Evolutionary conservation across 192 early-diverging fungal genomes (phyloP).

Genomic region (Lunasporangiospora selenospora): DNA sequence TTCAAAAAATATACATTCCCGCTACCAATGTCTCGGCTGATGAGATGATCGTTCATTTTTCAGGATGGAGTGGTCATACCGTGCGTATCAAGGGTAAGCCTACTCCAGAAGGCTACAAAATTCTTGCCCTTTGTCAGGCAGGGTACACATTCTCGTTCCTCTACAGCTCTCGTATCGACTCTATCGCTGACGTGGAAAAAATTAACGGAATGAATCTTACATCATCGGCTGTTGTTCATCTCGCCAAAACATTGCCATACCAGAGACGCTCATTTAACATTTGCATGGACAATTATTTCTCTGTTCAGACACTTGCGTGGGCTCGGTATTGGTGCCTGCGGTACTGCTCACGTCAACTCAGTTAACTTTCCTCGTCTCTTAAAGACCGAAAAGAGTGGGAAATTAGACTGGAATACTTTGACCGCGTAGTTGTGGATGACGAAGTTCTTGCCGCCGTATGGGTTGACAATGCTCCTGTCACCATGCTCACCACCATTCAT

Average conservation of each 20-base stretch:
- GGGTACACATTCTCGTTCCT: slow-evolving; percentile 37
- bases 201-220: slow-evolving; percentile 7
- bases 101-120: slow-evolving; percentile 38
- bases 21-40: slow-evolving; percentile 20
- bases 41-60: slow-evolving; percentile 40
- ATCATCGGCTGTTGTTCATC: slow-evolving; percentile 13
- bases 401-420: slow-evolving; percentile 18
- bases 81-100: slow-evolving; percentile 31
- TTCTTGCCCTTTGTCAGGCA: slow-evolving; percentile 30
- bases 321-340: slow-evolving; percentile 24
- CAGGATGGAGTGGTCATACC: slow-evolving; percentile 21
- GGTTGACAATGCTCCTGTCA: slow-evolving; percentile 44
- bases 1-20: slow-evolving; percentile 30
- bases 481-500: slow-evolving; percentile 48
- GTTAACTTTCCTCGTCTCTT: neutral
- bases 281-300: slow-evolving; percentile 48
- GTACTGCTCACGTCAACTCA: slow-evolving; percentile 11
- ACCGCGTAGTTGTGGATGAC: slow-evolving; percentile 4
- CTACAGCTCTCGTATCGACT: slow-evolving; percentile 5
- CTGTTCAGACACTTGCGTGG: slow-evolving; percentile 23
- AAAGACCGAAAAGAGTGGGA: slow-evolving; percentile 5
- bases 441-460: slow-evolving; percentile 21
- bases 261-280: slow-evolving; percentile 13
- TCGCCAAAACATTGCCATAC: slow-evolving; percentile 15
- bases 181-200: slow-evolving; percentile 3